These are phyloP conservation scores for Sugiyamaella sp. DNA, from an alignment of 1,139 yeast species.

Conservation along the genomic window DNA sequence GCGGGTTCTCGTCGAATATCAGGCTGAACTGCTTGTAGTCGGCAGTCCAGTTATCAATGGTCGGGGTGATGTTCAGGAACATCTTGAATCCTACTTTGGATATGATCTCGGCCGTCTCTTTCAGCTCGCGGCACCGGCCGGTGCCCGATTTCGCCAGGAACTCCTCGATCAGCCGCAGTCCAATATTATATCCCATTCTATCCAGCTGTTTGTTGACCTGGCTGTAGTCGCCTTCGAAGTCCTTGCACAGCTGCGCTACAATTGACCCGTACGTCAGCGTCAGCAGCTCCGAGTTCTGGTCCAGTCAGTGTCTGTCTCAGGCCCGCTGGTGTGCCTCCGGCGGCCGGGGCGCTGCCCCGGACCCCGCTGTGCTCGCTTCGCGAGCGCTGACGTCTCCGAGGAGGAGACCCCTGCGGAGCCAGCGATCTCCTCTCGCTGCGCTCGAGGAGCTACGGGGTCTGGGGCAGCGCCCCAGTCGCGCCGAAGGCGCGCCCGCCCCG, in stretches of 20 bases:
- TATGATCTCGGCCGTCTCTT: conserved; percentile 86
- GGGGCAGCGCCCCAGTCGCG: not conserved
- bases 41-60: conserved; percentile 71
- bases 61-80: conserved; percentile 81
- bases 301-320: not conserved
- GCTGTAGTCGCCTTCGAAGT: conserved; percentile 70
- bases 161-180: conserved; percentile 88
- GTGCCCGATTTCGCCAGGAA: conserved; percentile 85
- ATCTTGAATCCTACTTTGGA: conserved; percentile 88
- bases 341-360: not conserved
- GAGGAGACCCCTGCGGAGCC: too few relatives aligned
- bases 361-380: not conserved
- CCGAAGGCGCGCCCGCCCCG: not conserved
- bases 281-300: conserved; percentile 82
- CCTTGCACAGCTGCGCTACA: conserved; percentile 90
- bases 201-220: conserved; percentile 84
- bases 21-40: conserved; percentile 78
- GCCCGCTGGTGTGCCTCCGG: too few relatives aligned
- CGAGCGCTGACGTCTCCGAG: too few relatives aligned
- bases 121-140: conserved; percentile 76
- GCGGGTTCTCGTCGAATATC: conserved; percentile 80
- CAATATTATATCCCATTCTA: conserved; percentile 95
- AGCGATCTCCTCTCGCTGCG: too few relatives aligned
- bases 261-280: conserved; percentile 93
- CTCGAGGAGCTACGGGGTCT: too few relatives aligned